Evolutionary conservation across 2,329 filamentous ascomycete species (phyloP).

Genomic region (Aspergillus pseudoglaucus): DNA sequence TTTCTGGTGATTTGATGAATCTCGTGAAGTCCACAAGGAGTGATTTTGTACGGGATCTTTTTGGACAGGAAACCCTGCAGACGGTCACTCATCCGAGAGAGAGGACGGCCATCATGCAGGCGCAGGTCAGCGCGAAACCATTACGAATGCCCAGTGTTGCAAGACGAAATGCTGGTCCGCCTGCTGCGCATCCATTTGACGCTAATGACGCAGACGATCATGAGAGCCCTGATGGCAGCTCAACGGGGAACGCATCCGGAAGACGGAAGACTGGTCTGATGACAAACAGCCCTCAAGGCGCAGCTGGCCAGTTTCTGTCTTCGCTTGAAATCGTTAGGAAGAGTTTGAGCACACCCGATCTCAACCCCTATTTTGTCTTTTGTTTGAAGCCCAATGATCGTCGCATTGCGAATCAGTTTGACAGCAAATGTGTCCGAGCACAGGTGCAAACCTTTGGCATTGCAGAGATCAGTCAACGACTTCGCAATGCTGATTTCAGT

Average conservation of each 20-base stretch:
- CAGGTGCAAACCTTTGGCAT: conserved; percentile 95
- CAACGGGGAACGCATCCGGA: conserved; percentile 17
- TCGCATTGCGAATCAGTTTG: conserved; percentile 95
- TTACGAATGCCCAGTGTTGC: conserved; percentile 90
- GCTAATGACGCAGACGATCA: conserved; percentile 36
- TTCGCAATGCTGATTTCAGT: conserved; percentile 91
- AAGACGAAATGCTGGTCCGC: conserved; percentile 61
- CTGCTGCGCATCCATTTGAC: conserved; percentile 37
- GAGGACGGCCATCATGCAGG: conserved; percentile 85
- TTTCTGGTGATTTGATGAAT: conserved; percentile 93
- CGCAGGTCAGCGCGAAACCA: conserved; percentile 91
- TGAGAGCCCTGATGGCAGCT: conserved; percentile 27
- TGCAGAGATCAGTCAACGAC: conserved; percentile 88
- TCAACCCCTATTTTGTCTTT: conserved; percentile 94
- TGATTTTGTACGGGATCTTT: conserved; percentile 80
- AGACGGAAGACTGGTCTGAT: conserved; percentile 36
- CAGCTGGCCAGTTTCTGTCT: conserved; percentile 84
- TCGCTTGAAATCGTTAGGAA: conserved; percentile 87
- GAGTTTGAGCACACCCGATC: conserved; percentile 71
- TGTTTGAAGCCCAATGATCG: conserved; percentile 96
- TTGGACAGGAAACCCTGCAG: conserved; percentile 91
- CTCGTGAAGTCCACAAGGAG: conserved; percentile 83
- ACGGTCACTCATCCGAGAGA: conserved; percentile 92
- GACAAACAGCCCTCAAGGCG: conserved; percentile 60
- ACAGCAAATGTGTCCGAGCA: conserved; percentile 93